These are phyloP conservation scores for Cyanidiococcus yangmingshanensis DNA, from an alignment of 23 red algal species.

Conservation along the genomic window DNA sequence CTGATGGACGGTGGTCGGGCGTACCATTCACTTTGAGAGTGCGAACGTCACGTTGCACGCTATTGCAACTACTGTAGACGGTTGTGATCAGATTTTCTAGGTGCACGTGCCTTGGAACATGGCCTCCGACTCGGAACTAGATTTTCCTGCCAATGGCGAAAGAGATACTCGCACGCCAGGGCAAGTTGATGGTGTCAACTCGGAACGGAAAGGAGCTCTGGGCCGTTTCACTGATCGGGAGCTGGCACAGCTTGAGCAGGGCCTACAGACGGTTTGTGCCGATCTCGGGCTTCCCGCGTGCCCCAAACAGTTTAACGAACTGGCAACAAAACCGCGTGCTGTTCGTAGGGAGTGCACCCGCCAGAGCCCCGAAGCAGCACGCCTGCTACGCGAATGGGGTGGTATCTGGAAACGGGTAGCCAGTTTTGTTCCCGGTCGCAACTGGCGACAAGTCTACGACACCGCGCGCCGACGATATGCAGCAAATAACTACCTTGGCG, in stretches of 20 bases:
- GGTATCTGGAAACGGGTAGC: conserved; percentile 4
- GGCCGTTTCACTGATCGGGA: conserved; percentile 8
- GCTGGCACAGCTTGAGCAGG: not conserved
- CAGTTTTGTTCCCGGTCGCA: conserved; percentile 3
- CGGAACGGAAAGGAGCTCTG: too few relatives aligned
- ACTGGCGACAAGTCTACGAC: conserved; percentile 11
- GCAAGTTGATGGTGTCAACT: too few relatives aligned
- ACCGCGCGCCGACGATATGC: conserved; percentile 12
- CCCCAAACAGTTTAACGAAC: not conserved
- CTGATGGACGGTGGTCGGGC: too few relatives aligned
- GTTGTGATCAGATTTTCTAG: too few relatives aligned
- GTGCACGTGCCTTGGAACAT: too few relatives aligned
- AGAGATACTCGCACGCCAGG: too few relatives aligned
- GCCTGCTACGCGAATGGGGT: not conserved
- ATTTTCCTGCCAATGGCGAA: too few relatives aligned
- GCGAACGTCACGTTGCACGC: too few relatives aligned
- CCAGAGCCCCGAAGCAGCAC: not conserved
- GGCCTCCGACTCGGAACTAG: too few relatives aligned
- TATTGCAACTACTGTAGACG: too few relatives aligned
- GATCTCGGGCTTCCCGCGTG: not conserved
- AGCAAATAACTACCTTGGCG: conserved; percentile 4
- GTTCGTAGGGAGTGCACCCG: not conserved
- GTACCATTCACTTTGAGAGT: too few relatives aligned
- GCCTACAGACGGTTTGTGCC: not conserved
- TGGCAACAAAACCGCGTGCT: not conserved